Evolutionary conservation across 2,329 filamentous ascomycete genomes (phyloP), one percentile per base, ranked within the genome.

Genomic region (Penicillium sp.): DNA sequence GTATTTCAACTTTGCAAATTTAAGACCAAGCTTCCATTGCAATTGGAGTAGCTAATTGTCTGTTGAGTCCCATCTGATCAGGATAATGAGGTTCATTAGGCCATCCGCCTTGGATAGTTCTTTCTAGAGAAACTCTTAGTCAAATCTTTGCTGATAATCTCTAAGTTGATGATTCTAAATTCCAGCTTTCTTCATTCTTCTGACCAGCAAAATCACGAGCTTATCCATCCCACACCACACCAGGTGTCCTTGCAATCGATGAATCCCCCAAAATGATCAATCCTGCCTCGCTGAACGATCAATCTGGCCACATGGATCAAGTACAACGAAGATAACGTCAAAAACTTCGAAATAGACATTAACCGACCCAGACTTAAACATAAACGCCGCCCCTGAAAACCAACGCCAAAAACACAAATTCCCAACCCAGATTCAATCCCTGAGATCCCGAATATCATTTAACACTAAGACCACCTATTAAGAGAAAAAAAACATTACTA

Each of bases 401-500:
- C 48, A 33, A 39, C 31, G 31, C 21, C 18, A 39, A 26, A 44
- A 29, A 3, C 33, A 18, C 28, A 13, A 26, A 18, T 42, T 15
- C 15, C 6, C 29, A 33, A 39, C 45, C 45, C 23, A 23, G 28
- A 26, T 38, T 13, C 41, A 42, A 28, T 7, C 15, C 24, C 23
- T 13, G 21, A 7, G 8, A 42, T 28, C 21, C 33, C 46, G 16
- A 24, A 41, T 15, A 26, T 33, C 8, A 34, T 43, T 43, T 26
- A 34, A 31, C 15, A 23, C 23, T 34, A 21, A 16, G 47, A 39
- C 12, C 18, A 15, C 44, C 36, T 16, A 45, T 34, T 18, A 23
- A 42, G 42, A 52, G 18, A 23, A 42, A 45, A 52, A 50, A 52
- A 34, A 56, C 49, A 56, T 56, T 52, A 56, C 18, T 18, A 10